Conservation (phyloP, 1,139 yeast genomes). For the Yamadazyma atmosphaerica region DNA sequence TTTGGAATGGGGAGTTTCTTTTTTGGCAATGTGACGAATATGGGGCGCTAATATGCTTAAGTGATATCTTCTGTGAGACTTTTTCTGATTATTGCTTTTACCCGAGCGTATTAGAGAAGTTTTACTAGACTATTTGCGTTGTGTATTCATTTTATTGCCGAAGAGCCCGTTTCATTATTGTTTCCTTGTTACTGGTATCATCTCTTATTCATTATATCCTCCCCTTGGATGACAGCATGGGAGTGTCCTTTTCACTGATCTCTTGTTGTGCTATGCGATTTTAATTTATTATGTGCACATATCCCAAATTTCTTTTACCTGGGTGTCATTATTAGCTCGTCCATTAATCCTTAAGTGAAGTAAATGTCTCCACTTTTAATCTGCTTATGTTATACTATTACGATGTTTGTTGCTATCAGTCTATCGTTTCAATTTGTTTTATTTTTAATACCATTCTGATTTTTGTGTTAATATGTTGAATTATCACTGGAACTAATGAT, state of each 20-base stretch:
- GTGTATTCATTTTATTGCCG: neutral
- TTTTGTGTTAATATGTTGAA: neutral
- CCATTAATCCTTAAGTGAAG: neutral
- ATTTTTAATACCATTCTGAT: conserved; percentile 1
- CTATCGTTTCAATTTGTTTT: neutral
- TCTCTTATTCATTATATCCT: conserved; percentile 2
- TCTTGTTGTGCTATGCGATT: neutral
- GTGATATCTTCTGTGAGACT: neutral
- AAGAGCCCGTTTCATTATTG: neutral
- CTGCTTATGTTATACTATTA: neutral
- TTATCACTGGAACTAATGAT: conserved; percentile 1
- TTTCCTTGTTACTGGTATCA: neutral
- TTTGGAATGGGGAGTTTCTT: neutral
- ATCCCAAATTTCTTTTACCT: too few species aligned
- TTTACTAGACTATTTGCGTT: neutral
- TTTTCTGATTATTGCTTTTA: too few species aligned
- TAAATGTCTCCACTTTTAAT: neutral
- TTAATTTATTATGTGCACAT: neutral
- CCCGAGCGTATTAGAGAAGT: neutral
- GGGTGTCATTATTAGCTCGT: too few species aligned
- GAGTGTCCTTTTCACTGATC: neutral
- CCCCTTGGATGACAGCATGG: neutral
- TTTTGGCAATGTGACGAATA: neutral
- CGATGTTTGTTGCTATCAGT: neutral
- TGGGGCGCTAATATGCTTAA: neutral